A percentile compares a stretch with the other conserved stretches of the same genome.
Evolutionary conservation across 805 yeast species (phyloP).

Genomic region (Wickerhamiella musiphila): DNA sequence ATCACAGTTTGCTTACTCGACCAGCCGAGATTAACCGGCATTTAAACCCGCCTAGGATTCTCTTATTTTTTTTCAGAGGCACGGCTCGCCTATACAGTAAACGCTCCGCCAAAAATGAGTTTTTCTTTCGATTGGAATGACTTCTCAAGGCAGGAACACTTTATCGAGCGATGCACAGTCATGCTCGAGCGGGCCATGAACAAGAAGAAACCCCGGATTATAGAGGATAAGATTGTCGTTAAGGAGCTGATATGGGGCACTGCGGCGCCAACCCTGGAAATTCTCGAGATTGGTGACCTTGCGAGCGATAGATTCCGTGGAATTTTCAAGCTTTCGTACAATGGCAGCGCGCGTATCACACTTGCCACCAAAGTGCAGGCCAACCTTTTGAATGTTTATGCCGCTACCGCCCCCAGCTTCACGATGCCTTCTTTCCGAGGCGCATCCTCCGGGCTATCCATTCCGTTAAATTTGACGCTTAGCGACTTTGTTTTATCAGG

Average conservation of each 20-base stretch:
- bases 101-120: too few relatives aligned
- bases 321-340: slow-evolving; percentile 58
- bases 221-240: slow-evolving; percentile 52
- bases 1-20: slow-evolving; percentile 2
- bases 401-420: slow-evolving; percentile 29
- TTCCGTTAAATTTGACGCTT: slow-evolving; percentile 62
- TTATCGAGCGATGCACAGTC: slow-evolving; percentile 38
- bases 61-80: too few relatives aligned
- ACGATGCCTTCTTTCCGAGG: slow-evolving; percentile 50
- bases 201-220: slow-evolving; percentile 40
- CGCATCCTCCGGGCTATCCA: slow-evolving; percentile 49
- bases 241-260: slow-evolving; percentile 58
- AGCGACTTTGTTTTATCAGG: slow-evolving; percentile 59
- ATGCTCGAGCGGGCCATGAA: slow-evolving; percentile 56
- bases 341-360: slow-evolving; percentile 60
- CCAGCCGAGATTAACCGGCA: slow-evolving; percentile 29
- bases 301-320: slow-evolving; percentile 65
- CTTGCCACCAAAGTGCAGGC: slow-evolving; percentile 71
- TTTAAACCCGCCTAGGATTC: slow-evolving; percentile 22
- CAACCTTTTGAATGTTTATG: slow-evolving; percentile 56
- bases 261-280: slow-evolving; percentile 57
- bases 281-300: slow-evolving; percentile 67
- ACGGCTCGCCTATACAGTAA: too few relatives aligned
- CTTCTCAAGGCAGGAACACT: slow-evolving; percentile 45
- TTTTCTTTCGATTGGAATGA: slow-evolving; percentile 66